A percentile compares a stretch with the other conserved stretches of the same genome.
Evolutionary conservation across 2,329 filamentous ascomycete genomes (phyloP).

Genomic region (Botryotinia globosa): DNA sequence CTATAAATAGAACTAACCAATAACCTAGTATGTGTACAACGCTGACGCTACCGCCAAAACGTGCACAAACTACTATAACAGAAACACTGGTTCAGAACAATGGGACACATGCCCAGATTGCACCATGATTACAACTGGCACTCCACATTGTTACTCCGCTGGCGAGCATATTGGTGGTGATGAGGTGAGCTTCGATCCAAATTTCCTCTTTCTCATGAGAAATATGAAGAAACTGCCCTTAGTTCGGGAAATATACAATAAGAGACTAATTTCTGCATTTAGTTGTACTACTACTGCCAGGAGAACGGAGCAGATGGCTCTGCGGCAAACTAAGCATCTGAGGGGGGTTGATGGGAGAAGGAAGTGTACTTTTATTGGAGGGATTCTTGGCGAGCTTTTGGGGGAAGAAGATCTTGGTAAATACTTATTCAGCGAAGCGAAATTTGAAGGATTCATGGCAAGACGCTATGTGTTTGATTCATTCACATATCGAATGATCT

Average conservation of each 20-base stretch:
- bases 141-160: not conserved
- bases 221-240: not conserved
- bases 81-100: not conserved
- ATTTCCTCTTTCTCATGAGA: not conserved
- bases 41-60: not conserved
- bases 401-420: not conserved
- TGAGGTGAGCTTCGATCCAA: not conserved
- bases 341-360: not conserved
- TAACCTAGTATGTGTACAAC: conserved; percentile 5
- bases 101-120: conserved; percentile 15
- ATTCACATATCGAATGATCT: not conserved
- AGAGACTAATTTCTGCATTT: not conserved
- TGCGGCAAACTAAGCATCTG: not conserved
- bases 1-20: not conserved
- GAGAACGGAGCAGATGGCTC: not conserved
- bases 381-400: not conserved
- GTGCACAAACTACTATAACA: not conserved
- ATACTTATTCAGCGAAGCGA: not conserved
- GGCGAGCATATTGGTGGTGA: conserved; percentile 1
- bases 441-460: not conserved
- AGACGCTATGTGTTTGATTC: not conserved
- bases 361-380: not conserved
- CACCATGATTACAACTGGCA: not conserved
- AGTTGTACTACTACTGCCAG: conserved; percentile 12
- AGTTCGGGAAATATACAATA: not conserved